A percentile compares a stretch with the other conserved stretches of the same genome.
phyloP scores from a whole-genome alignment of 768 basidiomycete genomes.

The Kwoniella bestiolae region DNA sequence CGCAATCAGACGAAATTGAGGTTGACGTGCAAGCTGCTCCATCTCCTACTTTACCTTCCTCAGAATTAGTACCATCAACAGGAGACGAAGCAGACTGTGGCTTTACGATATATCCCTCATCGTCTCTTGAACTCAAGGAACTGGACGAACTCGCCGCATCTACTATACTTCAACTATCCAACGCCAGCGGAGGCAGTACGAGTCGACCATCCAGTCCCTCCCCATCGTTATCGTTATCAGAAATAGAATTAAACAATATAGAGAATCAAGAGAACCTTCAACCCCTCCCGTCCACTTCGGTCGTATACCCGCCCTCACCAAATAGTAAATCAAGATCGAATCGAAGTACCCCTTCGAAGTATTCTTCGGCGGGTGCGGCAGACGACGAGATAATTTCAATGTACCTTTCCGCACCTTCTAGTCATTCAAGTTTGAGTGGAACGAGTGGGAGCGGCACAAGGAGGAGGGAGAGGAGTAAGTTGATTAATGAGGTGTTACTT shows the following conservation, averaged over 20 bases:
- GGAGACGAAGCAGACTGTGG: slow-evolving; percentile 20
- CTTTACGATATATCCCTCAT: slow-evolving; percentile 11
- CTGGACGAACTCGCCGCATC: slow-evolving; percentile 14
- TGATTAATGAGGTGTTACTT: slow-evolving; percentile 25
- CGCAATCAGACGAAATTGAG: not conserved
- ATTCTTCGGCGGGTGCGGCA: not conserved
- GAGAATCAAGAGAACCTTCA: slow-evolving; percentile 48
- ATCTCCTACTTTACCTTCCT: slow-evolving; percentile 5
- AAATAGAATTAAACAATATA: not conserved
- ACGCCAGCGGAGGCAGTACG: not conserved
- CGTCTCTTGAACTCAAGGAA: not conserved
- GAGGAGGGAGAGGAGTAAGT: slow-evolving; percentile 29
- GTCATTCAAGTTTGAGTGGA: slow-evolving; percentile 7
- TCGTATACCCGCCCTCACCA: slow-evolving; percentile 4
- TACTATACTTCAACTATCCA: not conserved
- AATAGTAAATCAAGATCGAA: slow-evolving; percentile 7
- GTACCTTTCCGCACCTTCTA: slow-evolving; percentile 17
- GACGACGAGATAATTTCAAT: slow-evolving; percentile 19
- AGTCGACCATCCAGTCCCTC: not conserved
- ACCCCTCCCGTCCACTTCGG: slow-evolving; percentile 11
- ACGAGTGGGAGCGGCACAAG: slow-evolving; percentile 19
- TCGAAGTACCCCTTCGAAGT: slow-evolving; percentile 15
- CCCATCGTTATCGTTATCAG: slow-evolving; percentile 10
- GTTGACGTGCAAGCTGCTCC: slow-evolving; percentile 7
- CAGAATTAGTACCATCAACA: not conserved